Evolutionary conservation across 495 filamentous ascomycete species (phyloP).

Genomic region (Delitschia confertaspora): DNA sequence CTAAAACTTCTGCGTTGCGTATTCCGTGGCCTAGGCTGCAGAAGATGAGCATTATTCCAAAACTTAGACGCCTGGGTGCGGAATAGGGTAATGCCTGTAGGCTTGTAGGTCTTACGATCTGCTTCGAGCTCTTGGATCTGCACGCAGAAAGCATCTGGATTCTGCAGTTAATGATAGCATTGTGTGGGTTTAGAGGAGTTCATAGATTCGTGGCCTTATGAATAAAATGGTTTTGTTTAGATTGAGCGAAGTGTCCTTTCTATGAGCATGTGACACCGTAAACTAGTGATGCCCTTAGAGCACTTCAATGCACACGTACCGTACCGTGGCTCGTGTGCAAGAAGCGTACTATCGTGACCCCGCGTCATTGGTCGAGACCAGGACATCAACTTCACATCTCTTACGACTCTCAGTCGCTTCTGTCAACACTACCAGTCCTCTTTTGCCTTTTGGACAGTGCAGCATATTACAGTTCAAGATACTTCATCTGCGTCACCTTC

Average conservation of each 20-base stretch:
- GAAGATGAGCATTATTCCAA: neutral
- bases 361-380: no score
- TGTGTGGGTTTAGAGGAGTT: constrained; percentile 27
- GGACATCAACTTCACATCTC: no score
- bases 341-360: no score
- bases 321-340: no score
- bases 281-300: no score
- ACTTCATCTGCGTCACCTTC: no score
- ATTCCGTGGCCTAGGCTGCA: neutral
- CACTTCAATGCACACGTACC: no score
- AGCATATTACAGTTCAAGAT: neutral
- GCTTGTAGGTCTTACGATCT: constrained; percentile 8
- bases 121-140: constrained; percentile 12
- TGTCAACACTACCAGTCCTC: no score
- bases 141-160: constrained; percentile 18
- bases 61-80: neutral
- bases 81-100: constrained; percentile 2
- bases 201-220: constrained; percentile 12
- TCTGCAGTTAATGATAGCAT: constrained; percentile 19
- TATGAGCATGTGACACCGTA: no score
- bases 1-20: neutral
- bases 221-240: no score
- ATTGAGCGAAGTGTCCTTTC: no score
- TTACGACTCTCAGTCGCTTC: no score
- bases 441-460: neutral